phyloP scores from a whole-genome alignment of 2,329 filamentous ascomycete genomes.

The Verticillium nonalfalfae region DNA sequence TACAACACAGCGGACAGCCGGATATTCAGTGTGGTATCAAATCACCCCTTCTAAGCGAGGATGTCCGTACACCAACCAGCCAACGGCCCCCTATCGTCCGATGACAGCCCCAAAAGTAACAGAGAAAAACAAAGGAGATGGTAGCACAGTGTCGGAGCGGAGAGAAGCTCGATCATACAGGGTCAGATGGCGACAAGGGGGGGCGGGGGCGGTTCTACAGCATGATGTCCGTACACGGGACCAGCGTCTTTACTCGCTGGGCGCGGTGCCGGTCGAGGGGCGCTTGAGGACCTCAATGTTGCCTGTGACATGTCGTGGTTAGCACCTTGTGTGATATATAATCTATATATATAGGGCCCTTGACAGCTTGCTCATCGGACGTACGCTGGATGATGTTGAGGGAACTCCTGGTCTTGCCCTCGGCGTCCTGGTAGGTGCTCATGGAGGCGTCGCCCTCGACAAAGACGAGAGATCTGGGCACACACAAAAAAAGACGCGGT shows the following conservation, averaged over 20 bases:
- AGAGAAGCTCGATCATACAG: neutral
- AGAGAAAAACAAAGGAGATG: neutral
- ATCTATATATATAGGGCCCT: neutral
- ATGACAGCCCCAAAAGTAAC: neutral
- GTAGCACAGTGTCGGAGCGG: neutral
- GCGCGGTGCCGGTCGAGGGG: slow-evolving; percentile 18
- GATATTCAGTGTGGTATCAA: neutral
- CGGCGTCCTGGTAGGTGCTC: slow-evolving; percentile 58
- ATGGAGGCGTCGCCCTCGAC: slow-evolving; percentile 78
- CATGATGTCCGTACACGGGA: neutral
- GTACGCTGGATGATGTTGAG: slow-evolving; percentile 77
- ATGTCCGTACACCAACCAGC: neutral
- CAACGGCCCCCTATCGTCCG: neutral
- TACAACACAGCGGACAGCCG: neutral
- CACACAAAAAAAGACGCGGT: neutral
- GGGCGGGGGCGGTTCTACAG: no score
- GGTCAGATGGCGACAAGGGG: neutral
- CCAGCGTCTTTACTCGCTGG: slow-evolving; percentile 6
- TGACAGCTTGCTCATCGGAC: slow-evolving; percentile 25
- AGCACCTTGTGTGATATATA: slow-evolving; percentile 6
- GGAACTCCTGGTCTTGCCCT: slow-evolving; percentile 58
- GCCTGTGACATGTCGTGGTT: slow-evolving; percentile 22
- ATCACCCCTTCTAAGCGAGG: neutral
- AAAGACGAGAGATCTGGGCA: slow-evolving; percentile 64
- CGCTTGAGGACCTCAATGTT: slow-evolving; percentile 39